Conservation (phyloP, 805 yeast species). For the Kuraishia piskuri region DNA sequence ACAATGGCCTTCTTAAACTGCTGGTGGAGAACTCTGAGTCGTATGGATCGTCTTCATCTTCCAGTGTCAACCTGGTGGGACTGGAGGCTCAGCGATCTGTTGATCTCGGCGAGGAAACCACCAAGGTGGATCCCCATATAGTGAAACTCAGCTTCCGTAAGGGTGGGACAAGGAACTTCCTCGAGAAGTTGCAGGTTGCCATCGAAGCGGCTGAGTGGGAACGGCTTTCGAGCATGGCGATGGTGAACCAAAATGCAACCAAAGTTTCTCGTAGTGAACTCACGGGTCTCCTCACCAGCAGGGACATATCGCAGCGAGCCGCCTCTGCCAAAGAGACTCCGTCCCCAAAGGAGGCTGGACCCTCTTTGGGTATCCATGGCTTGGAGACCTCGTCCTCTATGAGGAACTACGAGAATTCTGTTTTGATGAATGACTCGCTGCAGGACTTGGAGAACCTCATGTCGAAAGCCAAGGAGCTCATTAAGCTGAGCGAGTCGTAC, state of each 20-base stretch:
- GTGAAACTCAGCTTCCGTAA: conserved; percentile 70
- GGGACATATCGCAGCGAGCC: background rate
- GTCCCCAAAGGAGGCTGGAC: background rate
- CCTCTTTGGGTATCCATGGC: background rate
- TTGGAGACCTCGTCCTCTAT: background rate
- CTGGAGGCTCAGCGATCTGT: background rate
- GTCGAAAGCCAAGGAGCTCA: conserved; percentile 70
- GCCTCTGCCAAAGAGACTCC: background rate
- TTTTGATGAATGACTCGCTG: conserved; percentile 57
- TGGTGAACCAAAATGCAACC: conserved; percentile 28
- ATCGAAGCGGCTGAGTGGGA: conserved; percentile 48
- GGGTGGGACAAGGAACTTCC: conserved; percentile 54
- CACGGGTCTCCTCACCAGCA: background rate
- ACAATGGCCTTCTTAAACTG: background rate
- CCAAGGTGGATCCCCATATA: conserved; percentile 19
- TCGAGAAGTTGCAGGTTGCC: conserved; percentile 32
- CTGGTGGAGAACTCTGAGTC: background rate
- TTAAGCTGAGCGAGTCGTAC: conserved; percentile 43
- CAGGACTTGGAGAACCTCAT: conserved; percentile 71
- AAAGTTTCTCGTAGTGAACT: conserved; percentile 9
- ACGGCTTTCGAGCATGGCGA: conserved; percentile 7
- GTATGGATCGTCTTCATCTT: too few species aligned
- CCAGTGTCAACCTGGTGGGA: too few species aligned
- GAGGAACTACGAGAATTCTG: conserved; percentile 35
- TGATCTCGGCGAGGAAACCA: background rate